Percentiles rank a stretch among this genome's conserved stretches.
Conservation (phyloP, 169 alveolate genomes). For the Gregarina niphandrodes region DNA sequence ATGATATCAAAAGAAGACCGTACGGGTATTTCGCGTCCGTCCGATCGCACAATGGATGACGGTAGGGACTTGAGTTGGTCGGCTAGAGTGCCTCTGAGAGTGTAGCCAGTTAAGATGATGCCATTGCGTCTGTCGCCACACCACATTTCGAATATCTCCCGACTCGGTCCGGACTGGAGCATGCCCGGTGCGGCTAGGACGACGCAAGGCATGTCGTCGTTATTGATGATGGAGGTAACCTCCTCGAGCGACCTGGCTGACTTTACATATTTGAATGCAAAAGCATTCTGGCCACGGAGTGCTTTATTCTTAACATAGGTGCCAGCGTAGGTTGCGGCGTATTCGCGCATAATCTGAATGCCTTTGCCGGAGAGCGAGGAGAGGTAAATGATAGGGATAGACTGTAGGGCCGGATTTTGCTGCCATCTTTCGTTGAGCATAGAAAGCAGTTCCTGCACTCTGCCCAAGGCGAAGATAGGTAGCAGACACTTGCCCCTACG, state of each 20-base stretch:
- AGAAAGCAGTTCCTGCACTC: slow-evolving; percentile 81
- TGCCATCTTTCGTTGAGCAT: slow-evolving; percentile 86
- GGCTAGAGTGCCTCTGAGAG: slow-evolving; percentile 88
- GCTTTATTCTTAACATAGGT: too few relatives aligned
- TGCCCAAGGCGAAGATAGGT: slow-evolving; percentile 75
- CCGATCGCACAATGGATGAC: slow-evolving; percentile 45
- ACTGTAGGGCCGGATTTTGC: slow-evolving; percentile 51
- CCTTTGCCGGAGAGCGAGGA: slow-evolving; percentile 71
- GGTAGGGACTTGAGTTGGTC: slow-evolving; percentile 72
- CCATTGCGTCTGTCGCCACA: slow-evolving; percentile 74
- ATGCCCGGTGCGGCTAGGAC: slow-evolving; percentile 95
- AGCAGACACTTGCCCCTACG: slow-evolving; percentile 75
- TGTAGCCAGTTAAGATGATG: slow-evolving; percentile 83
- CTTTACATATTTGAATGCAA: slow-evolving; percentile 21
- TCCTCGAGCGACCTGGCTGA: neutral
- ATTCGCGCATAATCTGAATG: too few relatives aligned
- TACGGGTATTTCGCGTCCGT: slow-evolving; percentile 26
- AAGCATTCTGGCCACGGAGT: slow-evolving; percentile 66
- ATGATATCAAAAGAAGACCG: slow-evolving; percentile 41
- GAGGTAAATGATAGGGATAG: slow-evolving; percentile 74
- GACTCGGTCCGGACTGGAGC: slow-evolving; percentile 83
- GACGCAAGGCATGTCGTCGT: slow-evolving; percentile 56
- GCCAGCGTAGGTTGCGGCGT: too few relatives aligned
- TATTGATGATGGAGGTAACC: slow-evolving; percentile 16
- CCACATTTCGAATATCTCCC: slow-evolving; percentile 76